phyloP scores from a whole-genome alignment of 2,329 filamentous ascomycete genomes.

The Calonectria pseudoturangicola region DNA sequence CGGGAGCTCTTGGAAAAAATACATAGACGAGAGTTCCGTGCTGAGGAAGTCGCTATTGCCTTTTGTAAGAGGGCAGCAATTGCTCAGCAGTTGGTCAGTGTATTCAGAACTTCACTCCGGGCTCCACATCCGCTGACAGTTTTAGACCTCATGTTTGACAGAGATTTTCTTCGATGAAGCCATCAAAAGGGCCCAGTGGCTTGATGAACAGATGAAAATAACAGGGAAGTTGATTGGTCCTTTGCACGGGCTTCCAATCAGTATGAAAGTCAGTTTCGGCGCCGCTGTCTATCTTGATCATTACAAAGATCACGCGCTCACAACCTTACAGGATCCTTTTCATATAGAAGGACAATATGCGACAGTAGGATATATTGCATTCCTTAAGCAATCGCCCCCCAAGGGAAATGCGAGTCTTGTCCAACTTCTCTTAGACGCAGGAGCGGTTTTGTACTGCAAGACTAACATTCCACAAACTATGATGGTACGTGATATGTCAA shows the following conservation, averaged over 20 bases:
- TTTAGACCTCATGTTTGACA: constrained; percentile 59
- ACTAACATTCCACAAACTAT: constrained; percentile 3
- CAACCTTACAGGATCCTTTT: not conserved
- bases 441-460: constrained; percentile 11
- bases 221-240: constrained; percentile 10
- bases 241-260: not conserved
- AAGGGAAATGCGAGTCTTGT: not conserved
- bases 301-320: not conserved
- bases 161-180: constrained; percentile 67
- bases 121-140: not conserved
- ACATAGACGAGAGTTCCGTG: constrained; percentile 54
- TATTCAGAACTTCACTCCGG: too few relatives aligned
- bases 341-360: not conserved
- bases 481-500: not conserved
- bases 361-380: constrained; percentile 4
- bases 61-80: constrained; percentile 56
- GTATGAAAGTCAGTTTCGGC: not conserved
- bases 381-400: not conserved
- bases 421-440: not conserved
- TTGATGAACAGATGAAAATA: not conserved
- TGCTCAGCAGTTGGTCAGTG: constrained; percentile 56
- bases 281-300: too few relatives aligned
- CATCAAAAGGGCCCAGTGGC: not conserved
- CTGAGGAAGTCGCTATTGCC: constrained; percentile 60
- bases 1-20: constrained; percentile 61